Conservation (phyloP, 176 grass and related monocot species). For the Urochloa ruziziensis region DNA sequence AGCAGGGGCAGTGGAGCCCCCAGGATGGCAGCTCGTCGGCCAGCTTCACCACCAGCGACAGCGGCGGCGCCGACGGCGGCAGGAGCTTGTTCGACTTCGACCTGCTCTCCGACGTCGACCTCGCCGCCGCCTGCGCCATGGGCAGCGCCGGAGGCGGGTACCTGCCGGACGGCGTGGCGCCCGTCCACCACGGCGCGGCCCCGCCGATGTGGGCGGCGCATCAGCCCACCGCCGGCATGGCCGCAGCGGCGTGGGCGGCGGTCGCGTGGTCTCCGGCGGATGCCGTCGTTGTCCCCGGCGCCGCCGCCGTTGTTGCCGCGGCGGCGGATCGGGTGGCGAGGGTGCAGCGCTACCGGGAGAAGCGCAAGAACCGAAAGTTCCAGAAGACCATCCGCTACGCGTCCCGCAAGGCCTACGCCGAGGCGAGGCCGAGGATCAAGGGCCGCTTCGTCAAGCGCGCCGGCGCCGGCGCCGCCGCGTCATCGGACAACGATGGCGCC, state of each 20-base stretch:
- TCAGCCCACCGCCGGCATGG: background rate
- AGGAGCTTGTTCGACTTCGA: conserved; percentile 36
- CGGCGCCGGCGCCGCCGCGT: background rate
- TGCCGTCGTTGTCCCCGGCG: background rate
- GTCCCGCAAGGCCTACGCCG: conserved; percentile 76
- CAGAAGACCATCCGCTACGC: conserved; percentile 79
- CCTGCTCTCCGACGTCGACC: conserved; percentile 42
- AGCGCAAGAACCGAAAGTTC: conserved; percentile 71
- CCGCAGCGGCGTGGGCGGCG: background rate
- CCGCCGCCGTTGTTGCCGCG: background rate
- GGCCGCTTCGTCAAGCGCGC: conserved; percentile 67
- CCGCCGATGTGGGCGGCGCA: conserved; percentile 32
- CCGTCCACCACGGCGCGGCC: background rate
- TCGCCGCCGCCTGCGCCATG: conserved; percentile 14
- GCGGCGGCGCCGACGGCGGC: conserved; percentile 21
- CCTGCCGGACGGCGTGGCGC: conserved; percentile 23
- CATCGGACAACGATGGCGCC: background rate
- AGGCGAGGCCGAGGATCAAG: conserved; percentile 66
- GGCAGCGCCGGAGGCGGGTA: background rate
- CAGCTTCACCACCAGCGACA: conserved; percentile 26
- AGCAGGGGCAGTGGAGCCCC: conserved; percentile 29
- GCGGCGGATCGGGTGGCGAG: conserved; percentile 44
- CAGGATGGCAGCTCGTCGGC: conserved; percentile 28
- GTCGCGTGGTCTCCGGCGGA: background rate
- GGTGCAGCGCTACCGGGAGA: conserved; percentile 72